phyloP scores from a whole-genome alignment of 495 filamentous ascomycete genomes.

The Penicillium daleae region DNA sequence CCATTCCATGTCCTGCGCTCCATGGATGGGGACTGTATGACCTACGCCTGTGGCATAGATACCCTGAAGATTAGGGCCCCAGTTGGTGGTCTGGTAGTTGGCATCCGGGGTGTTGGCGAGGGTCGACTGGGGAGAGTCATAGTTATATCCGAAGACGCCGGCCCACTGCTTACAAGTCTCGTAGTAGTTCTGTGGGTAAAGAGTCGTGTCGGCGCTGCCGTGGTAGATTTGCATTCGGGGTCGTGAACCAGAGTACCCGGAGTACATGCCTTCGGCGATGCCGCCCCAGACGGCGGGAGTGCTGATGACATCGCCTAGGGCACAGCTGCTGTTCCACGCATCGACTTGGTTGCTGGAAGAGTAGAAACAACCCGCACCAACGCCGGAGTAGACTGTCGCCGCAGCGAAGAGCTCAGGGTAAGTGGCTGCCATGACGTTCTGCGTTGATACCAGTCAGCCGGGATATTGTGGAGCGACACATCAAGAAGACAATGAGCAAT shows the following conservation, averaged over 20 bases:
- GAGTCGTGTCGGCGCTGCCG: slow-evolving; percentile 1
- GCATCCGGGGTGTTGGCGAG: background rate
- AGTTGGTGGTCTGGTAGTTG: background rate
- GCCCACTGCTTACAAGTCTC: slow-evolving; percentile 9
- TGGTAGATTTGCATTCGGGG: slow-evolving; percentile 7
- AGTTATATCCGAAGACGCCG: slow-evolving; percentile 6
- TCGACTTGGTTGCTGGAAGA: slow-evolving; percentile 6
- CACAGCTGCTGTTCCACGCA: slow-evolving; percentile 4
- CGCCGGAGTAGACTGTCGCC: background rate
- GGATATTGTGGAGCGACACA: background rate
- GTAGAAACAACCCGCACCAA: slow-evolving; percentile 6
- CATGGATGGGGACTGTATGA: slow-evolving; percentile 1
- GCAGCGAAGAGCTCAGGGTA: slow-evolving; percentile 2
- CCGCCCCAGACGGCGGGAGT: background rate
- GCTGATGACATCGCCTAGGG: background rate
- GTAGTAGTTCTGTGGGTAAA: slow-evolving; percentile 2
- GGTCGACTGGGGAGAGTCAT: background rate
- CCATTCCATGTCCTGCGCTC: slow-evolving; percentile 3
- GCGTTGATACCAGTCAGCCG: background rate
- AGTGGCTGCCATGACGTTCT: slow-evolving; percentile 8
- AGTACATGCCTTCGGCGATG: slow-evolving; percentile 1
- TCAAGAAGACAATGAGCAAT: background rate
- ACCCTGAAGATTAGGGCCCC: slow-evolving; percentile 3
- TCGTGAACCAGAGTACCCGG: slow-evolving; percentile 4
- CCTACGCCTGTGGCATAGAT: background rate